Percentiles rank a stretch among this genome's conserved stretches.
phyloP scores from a whole-genome alignment of 202 grass and related monocot species.

The Cymbopogon flexuosus region DNA sequence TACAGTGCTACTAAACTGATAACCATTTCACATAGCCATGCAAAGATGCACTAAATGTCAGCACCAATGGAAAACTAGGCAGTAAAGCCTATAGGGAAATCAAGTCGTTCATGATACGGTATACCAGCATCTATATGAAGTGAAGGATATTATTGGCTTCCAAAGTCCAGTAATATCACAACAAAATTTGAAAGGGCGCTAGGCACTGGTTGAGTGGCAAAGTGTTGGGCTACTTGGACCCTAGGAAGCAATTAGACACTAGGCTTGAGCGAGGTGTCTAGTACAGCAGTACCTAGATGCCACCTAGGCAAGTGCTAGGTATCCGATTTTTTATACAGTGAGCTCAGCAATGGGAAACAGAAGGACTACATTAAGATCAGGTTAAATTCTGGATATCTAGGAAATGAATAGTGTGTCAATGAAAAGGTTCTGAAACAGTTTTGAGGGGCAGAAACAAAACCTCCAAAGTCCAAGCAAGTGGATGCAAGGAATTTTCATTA shows the following conservation, averaged over 20 bases:
- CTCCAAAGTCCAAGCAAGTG: constrained; percentile 4
- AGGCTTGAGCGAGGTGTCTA: neutral
- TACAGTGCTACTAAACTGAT: neutral
- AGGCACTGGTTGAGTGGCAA: neutral
- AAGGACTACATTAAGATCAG: neutral
- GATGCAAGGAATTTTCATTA: neutral
- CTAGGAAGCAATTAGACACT: neutral
- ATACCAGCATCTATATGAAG: neutral
- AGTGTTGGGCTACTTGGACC: neutral
- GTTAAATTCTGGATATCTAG: constrained; percentile 22
- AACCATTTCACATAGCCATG: neutral
- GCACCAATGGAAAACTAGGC: neutral
- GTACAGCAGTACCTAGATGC: neutral
- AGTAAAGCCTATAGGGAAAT: neutral
- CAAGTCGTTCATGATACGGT: neutral
- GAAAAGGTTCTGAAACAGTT: neutral
- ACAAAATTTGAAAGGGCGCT: neutral
- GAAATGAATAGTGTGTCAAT: neutral
- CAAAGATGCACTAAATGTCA: neutral
- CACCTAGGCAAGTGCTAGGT: neutral
- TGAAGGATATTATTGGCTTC: neutral
- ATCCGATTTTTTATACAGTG: neutral
- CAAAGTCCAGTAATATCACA: constrained; percentile 24
- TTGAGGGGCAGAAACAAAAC: neutral
- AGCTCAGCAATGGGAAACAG: neutral